A percentile compares a stretch with the other conserved stretches of the same genome.
Conservation (phyloP, 495 filamentous ascomycete species). For the Pyrenopolyporus hunteri region DNA sequence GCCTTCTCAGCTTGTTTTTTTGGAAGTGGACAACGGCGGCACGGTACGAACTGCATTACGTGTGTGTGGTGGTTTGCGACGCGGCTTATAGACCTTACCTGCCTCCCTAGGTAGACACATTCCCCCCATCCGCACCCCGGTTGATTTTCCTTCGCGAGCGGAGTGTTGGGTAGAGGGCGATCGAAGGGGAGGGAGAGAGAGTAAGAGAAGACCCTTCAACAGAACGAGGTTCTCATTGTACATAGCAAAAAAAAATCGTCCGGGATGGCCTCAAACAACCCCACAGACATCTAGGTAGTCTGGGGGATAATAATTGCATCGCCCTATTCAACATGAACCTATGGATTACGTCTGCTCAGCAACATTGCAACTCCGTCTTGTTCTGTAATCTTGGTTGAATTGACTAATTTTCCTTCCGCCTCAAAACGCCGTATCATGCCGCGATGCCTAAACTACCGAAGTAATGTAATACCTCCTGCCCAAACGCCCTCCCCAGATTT, state of each 20-base stretch:
- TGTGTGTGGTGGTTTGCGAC: conserved; percentile 6
- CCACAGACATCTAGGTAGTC: background rate
- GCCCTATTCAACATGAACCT: conserved; percentile 32
- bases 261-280: conserved; percentile 20
- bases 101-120: no score
- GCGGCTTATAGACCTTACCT: conserved; percentile 13
- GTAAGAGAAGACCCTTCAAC: conserved; percentile 30
- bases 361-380: background rate
- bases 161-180: conserved; percentile 6
- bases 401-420: conserved; percentile 3
- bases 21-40: conserved; percentile 7
- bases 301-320: conserved; percentile 33
- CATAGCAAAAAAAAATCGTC: conserved; percentile 21
- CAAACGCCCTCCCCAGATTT: conserved; percentile 15
- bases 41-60: conserved; percentile 13
- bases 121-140: conserved; percentile 21
- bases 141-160: conserved; percentile 7
- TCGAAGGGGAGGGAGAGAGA: background rate
- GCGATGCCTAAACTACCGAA: background rate
- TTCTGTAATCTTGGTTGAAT: background rate
- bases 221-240: conserved; percentile 28
- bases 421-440: conserved; percentile 26
- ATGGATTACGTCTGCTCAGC: background rate
- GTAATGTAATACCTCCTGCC: background rate
- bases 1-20: conserved; percentile 1